Conservation (phyloP, 2,329 filamentous ascomycete species). For the Zasmidium cellare region DNA sequence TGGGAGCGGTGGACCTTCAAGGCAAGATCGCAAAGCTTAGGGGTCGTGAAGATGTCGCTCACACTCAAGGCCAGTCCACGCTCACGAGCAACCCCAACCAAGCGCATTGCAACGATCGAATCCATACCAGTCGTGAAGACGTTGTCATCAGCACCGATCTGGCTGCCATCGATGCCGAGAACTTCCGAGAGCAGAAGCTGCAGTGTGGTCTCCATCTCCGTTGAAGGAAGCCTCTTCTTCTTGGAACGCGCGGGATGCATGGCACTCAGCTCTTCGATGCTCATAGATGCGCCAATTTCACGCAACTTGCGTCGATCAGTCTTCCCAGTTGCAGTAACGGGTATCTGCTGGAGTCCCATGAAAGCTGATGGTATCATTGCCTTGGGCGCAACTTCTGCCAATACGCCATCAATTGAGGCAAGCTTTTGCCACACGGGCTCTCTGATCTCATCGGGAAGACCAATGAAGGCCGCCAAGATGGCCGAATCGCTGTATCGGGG, state of each 20-base stretch:
- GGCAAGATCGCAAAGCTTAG: not conserved
- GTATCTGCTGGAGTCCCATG: conserved; percentile 66
- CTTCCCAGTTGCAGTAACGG: conserved; percentile 71
- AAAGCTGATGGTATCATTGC: conserved; percentile 78
- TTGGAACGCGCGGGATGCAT: conserved; percentile 44
- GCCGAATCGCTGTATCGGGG: not conserved
- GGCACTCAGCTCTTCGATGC: not conserved
- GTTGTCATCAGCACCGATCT: conserved; percentile 63
- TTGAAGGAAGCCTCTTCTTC: conserved; percentile 23
- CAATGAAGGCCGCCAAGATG: not conserved
- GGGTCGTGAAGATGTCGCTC: conserved; percentile 40
- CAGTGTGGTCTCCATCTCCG: conserved; percentile 23
- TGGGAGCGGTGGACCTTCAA: not conserved
- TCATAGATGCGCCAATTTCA: conserved; percentile 37
- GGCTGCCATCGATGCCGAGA: conserved; percentile 44
- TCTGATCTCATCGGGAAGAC: not conserved
- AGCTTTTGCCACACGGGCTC: not conserved
- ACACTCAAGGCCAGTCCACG: conserved; percentile 29
- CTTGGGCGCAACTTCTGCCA: conserved; percentile 40
- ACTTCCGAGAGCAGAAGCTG: conserved; percentile 54
- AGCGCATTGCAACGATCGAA: conserved; percentile 65
- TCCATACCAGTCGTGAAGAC: conserved; percentile 74
- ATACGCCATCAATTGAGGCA: not conserved
- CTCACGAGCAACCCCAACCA: conserved; percentile 41
- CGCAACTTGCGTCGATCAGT: conserved; percentile 59